Evolutionary conservation across 257 asterid species (phyloP).

Genomic region (Primulina huaijiensis): DNA sequence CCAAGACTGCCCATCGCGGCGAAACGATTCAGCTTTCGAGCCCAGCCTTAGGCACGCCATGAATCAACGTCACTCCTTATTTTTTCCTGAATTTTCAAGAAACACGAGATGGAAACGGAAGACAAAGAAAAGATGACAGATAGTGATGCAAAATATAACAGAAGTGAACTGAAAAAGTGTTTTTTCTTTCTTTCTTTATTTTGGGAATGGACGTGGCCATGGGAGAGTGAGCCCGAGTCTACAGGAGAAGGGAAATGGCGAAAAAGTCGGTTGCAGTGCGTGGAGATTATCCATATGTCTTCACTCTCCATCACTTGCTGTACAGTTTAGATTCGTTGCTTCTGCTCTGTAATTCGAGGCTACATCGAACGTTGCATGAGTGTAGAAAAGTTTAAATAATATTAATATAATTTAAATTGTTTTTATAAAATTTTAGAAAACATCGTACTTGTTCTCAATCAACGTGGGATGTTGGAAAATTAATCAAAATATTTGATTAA

Average conservation of each 20-base stretch:
- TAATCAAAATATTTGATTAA: too few species aligned
- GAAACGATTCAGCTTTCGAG: constrained; percentile 79
- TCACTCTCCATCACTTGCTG: not conserved
- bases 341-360: too few species aligned
- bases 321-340: too few species aligned
- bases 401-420: too few species aligned
- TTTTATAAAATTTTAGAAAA: too few species aligned
- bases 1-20: constrained; percentile 76
- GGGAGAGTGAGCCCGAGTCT: not conserved
- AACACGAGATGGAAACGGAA: not conserved
- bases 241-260: not conserved
- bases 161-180: not conserved
- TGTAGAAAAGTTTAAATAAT: too few species aligned
- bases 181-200: too few species aligned
- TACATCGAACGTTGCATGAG: too few species aligned
- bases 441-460: too few species aligned
- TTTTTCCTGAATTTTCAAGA: not conserved
- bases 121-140: too few species aligned
- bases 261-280: not conserved
- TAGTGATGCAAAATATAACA: not conserved
- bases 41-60: constrained; percentile 83
- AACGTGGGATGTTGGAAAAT: too few species aligned
- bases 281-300: not conserved
- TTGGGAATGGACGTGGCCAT: not conserved
- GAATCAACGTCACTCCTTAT: not conserved